Conservation (phyloP, 805 yeast species). For the Cyberlindnera subsufficiens region DNA sequence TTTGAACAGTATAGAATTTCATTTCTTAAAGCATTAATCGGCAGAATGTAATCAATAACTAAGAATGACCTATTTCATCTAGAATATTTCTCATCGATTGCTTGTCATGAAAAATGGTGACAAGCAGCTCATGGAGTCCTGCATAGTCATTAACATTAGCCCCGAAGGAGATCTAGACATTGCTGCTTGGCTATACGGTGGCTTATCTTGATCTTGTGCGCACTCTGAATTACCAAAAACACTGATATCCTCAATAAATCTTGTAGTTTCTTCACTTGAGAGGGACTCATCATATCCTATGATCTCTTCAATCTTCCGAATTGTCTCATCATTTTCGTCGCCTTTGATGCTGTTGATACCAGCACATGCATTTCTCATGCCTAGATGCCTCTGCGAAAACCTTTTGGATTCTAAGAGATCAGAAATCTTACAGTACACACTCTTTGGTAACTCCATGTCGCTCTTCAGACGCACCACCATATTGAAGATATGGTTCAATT, state of each 20-base stretch:
- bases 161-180: background rate
- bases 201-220: no score
- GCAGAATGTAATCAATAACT: no score
- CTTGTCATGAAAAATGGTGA: slow-evolving; percentile 1
- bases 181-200: background rate
- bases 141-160: background rate
- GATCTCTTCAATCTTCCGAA: background rate
- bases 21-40: no score
- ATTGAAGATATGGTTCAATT: slow-evolving; percentile 12
- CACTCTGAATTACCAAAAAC: background rate
- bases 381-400: slow-evolving; percentile 3
- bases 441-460: slow-evolving; percentile 16
- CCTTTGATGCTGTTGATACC: background rate
- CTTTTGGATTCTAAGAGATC: slow-evolving; percentile 12
- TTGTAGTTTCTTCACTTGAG: background rate
- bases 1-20: no score
- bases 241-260: background rate
- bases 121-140: background rate
- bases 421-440: slow-evolving; percentile 12
- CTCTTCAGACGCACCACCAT: slow-evolving; percentile 17
- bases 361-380: no score
- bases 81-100: no score
- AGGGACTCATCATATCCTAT: background rate
- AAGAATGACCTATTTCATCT: no score
- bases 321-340: background rate